Evolutionary conservation across 345 rosid genomes (phyloP).

Genomic region (Geranium rotundifolium): DNA sequence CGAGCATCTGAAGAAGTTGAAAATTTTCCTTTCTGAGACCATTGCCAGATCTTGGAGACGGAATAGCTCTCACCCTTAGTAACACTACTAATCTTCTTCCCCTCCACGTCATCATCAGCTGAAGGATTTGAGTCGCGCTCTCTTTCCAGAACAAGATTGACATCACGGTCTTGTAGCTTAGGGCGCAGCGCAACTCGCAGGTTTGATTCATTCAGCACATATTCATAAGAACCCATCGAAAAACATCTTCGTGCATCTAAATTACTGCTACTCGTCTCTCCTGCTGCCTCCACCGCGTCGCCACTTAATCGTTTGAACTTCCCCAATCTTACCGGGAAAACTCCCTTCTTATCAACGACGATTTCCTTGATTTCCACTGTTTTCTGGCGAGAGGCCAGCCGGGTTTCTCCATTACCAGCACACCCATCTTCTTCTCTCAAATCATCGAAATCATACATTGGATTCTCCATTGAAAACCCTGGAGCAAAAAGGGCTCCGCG

Average conservation of each 20-base stretch:
- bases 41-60: conserved; percentile 82
- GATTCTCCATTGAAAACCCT: conserved; percentile 58
- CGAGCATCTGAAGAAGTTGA: conserved; percentile 36
- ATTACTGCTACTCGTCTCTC: conserved; percentile 77
- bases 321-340: conserved; percentile 69
- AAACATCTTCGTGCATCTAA: conserved; percentile 76
- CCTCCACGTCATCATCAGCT: conserved; percentile 25
- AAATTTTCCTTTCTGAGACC: conserved; percentile 66
- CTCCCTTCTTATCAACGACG: conserved; percentile 42
- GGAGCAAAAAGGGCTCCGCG: conserved; percentile 61
- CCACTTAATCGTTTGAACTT: conserved; percentile 48
- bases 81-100: conserved; percentile 45
- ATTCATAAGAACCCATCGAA: conserved; percentile 85
- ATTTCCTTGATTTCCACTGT: conserved; percentile 48
- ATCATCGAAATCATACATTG: conserved; percentile 57
- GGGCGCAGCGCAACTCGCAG: conserved; percentile 40
- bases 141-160: conserved; percentile 16
- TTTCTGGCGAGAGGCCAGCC: conserved; percentile 26
- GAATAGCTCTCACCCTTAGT: conserved; percentile 78
- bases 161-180: conserved; percentile 14
- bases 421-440: conserved; percentile 48
- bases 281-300: conserved; percentile 28
- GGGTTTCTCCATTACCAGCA: conserved; percentile 30
- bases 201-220: conserved; percentile 56
- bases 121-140: conserved; percentile 27